Evolutionary conservation across 805 yeast species (phyloP), one percentile per base, ranked within the genome.

Genomic region (Priceomyces castillae): DNA sequence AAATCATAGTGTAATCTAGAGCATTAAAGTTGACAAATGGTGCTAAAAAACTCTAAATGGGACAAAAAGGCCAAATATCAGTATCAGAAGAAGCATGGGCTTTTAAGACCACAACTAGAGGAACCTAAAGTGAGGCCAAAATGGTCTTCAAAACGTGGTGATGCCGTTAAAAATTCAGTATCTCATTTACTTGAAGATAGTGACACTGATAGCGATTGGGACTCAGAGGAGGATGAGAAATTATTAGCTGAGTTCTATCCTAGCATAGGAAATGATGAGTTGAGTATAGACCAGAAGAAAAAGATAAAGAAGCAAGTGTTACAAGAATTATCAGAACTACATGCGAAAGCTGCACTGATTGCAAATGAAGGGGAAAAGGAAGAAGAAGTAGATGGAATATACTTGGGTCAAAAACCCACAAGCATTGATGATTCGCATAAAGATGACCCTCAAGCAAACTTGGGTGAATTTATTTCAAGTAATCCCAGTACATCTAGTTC

Each of bases 11-110:
- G 4, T 28, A 4, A 28, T 28, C 5, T 12, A 11, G 12, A 28
- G 15, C 31, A 11, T 11, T 12, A 11, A 10, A 28, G 5, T n/a
- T 11, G 15, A 28, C 15, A 6, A 28, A 71, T 71, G 76, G 76
- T 71, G 38, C 52, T 71, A 40, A 66, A 70, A 52, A 67, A 71
- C 47, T 56, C 65, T 11, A 71, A 70, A 56, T 71, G 74, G 71
- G 76, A 71, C 52, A 64, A 63, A 46, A 68, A 66, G 55, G 74
- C 76, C 37, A 71, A 66, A 49, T 44, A 53, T 46, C 54, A 56
- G 46, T 71, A 66, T 44, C 56, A 67, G 58, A 61, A 58, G 47
- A 71, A 71, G 48, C 76, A 71, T 52, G 73, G 72, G n/a, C 54
- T 68, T 22, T 34, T 41, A 6, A 46, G 42, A 17, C 40, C 53